Evolutionary conservation across 352 stramenopile species (phyloP).

Genomic region (Phytophthora tubulina): DNA sequence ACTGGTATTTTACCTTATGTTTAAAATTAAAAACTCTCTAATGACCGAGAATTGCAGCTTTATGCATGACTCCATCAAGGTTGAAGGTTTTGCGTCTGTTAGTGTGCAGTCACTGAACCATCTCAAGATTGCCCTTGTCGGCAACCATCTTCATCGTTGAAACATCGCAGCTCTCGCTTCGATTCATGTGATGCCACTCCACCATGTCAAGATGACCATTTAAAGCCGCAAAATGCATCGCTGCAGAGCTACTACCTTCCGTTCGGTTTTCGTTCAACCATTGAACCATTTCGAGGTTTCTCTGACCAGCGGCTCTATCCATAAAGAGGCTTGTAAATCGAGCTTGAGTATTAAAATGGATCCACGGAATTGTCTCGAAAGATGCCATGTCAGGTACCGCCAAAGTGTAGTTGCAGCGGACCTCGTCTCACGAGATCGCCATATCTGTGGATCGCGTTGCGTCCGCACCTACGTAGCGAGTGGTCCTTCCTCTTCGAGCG

Average conservation of each 20-base stretch:
- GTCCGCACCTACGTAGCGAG: too few species aligned
- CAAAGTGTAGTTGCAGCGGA: neutral
- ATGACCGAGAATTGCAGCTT: neutral
- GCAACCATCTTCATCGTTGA: neutral
- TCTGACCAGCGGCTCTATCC: neutral
- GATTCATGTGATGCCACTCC: neutral
- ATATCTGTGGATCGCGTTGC: too few species aligned
- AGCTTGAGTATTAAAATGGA: neutral
- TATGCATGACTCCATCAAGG: constrained; percentile 1
- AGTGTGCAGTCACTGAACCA: too few species aligned
- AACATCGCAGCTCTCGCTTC: constrained; percentile 8
- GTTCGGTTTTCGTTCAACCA: neutral
- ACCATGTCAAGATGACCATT: constrained; percentile 1
- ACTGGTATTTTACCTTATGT: too few species aligned
- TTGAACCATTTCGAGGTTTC: constrained; percentile 1
- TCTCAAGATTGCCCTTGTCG: neutral
- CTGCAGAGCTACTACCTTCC: neutral
- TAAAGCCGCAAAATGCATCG: neutral
- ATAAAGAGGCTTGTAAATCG: neutral
- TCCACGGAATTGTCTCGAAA: neutral
- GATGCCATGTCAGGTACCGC: neutral
- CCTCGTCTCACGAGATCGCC: too few species aligned
- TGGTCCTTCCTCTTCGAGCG: too few species aligned
- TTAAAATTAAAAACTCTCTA: neutral
- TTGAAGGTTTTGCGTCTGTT: neutral